A percentile compares a stretch with the other conserved stretches of the same genome.
These are phyloP conservation scores for Pichia sp. DNA, from an alignment of 1,139 yeast genomes.

Conservation along the genomic window DNA sequence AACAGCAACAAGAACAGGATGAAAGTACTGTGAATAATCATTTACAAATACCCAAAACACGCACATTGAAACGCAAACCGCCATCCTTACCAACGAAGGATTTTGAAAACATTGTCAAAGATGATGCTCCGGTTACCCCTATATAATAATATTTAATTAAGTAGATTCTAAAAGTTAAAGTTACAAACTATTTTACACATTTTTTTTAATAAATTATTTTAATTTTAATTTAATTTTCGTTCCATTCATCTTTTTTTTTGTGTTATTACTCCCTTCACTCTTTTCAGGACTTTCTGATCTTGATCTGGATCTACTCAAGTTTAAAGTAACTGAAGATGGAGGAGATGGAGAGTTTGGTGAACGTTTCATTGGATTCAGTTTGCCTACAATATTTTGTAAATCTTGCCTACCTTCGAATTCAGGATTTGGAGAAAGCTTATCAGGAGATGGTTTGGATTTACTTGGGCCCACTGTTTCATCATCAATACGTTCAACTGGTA, in stretches of 20 bases:
- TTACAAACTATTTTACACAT: constrained; percentile 1
- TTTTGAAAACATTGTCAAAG: too few species aligned
- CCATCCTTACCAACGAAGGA: too few species aligned
- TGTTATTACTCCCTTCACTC: neutral
- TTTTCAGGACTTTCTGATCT: constrained; percentile 2
- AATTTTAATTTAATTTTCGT: constrained; percentile 21
- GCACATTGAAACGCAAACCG: too few species aligned
- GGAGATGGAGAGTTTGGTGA: constrained; percentile 3
- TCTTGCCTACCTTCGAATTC: constrained; percentile 3
- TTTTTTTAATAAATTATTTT: constrained; percentile 14
- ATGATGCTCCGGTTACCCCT: too few species aligned
- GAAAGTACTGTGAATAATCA: too few species aligned
- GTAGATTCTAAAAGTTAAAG: too few species aligned
- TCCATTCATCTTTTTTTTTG: constrained; percentile 1
- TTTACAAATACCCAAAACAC: too few species aligned
- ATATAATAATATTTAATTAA: too few species aligned
- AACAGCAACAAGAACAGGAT: too few species aligned
- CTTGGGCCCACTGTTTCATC: too few species aligned
- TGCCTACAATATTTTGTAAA: constrained; percentile 2
- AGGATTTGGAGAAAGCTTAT: neutral
- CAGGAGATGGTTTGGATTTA: too few species aligned
- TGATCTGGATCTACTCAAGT: constrained; percentile 5
- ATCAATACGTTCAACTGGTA: neutral
- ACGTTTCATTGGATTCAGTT: constrained; percentile 6
- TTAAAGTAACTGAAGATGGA: neutral